A percentile compares a stretch with the other conserved stretches of the same genome.
Conservation (phyloP, 768 basidiomycete genomes). For the Suillus alpinus region DNA sequence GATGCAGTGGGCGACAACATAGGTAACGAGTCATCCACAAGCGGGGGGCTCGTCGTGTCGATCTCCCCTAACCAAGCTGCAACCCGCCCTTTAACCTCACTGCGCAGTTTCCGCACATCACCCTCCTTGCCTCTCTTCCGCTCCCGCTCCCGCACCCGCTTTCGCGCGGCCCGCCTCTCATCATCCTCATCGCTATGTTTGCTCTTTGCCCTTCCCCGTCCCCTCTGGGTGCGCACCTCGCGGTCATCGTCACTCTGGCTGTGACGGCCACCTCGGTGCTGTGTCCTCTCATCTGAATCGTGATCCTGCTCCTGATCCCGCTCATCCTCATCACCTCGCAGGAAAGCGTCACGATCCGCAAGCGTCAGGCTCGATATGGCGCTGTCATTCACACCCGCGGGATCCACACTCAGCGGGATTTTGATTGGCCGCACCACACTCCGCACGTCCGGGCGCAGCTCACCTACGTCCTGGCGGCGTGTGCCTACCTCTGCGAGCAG, state of each 20-base stretch:
- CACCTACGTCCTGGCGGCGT: conserved; percentile 34
- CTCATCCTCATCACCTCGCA: conserved; percentile 6
- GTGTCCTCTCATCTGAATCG: conserved; percentile 32
- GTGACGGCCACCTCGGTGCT: conserved; percentile 24
- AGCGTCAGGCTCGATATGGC: conserved; percentile 49
- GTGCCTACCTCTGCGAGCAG: conserved; percentile 75
- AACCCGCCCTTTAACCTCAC: conserved; percentile 66
- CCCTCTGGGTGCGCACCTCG: conserved; percentile 29
- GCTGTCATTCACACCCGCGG: conserved; percentile 37
- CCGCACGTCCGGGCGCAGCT: conserved; percentile 34
- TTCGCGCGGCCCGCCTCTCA: conserved; percentile 12
- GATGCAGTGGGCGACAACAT: conserved; percentile 31
- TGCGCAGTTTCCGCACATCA: conserved; percentile 36
- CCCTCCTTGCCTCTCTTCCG: conserved; percentile 32
- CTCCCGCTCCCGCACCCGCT: conserved; percentile 18
- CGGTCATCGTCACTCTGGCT: conserved; percentile 31
- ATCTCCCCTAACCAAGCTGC: conserved; percentile 75
- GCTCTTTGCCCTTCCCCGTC: conserved; percentile 22
- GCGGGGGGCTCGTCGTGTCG: conserved; percentile 51
- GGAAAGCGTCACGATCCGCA: conserved; percentile 25
- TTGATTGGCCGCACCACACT: conserved; percentile 37
- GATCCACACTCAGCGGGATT: conserved; percentile 32
- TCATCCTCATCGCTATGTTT: conserved; percentile 27
- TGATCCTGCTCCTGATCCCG: conserved; percentile 23
- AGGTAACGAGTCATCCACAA: conserved; percentile 36